Base-by-base conservation (phyloP, 805 yeast species). In the Zygoascus tannicola region DNA sequence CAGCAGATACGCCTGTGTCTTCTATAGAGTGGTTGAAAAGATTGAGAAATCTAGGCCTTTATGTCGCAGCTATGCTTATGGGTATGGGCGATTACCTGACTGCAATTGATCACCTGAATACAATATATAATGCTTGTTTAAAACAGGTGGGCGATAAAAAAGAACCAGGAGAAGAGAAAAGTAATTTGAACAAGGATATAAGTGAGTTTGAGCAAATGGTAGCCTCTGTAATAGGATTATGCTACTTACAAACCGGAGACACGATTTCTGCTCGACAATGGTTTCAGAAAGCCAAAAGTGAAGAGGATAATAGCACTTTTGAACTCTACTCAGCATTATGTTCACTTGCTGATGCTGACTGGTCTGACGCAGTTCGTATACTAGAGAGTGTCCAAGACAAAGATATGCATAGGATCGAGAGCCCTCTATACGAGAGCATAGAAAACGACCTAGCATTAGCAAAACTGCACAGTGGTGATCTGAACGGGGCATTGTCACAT, bases 61-160 rank as follows among this genome's bases (percentile, higher is more conserved):
- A 53, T 38, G 59, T 60, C 3, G 55, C 59, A 2, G 59, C 66
- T 2, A 54, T 58, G 30, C 54, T 65, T 20, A 38, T 62, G 4
- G 58, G 60, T 5, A 52, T 61, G 55, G 47, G 51, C 5, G 69
- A 65, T 38, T 55, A 48, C 35, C 33, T 48, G 4, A 54, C 66
- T 4, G 67, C 66, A 4, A 39, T 60, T n/a, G 54, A 54, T 7
- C 61, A 60, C 38, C 44, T 62, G 32, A 34, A 38, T 10, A 20
- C 45, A 2, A 47, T 58, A 5, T 50, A 55, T 32, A n/a, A 10
- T n/a, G 40, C 47, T n/a, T 28, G 44, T 2, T 21, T 18, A 33
- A 18, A 7, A 36, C 40, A 14, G 12, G 7, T 26, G 12, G 12
- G 10, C 30, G 32, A 23, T 3, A 22, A 37, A 20, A 22, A 15